Evolutionary conservation across 1,139 yeast genomes (phyloP).

Genomic region (Yamadazyma siamensis): DNA sequence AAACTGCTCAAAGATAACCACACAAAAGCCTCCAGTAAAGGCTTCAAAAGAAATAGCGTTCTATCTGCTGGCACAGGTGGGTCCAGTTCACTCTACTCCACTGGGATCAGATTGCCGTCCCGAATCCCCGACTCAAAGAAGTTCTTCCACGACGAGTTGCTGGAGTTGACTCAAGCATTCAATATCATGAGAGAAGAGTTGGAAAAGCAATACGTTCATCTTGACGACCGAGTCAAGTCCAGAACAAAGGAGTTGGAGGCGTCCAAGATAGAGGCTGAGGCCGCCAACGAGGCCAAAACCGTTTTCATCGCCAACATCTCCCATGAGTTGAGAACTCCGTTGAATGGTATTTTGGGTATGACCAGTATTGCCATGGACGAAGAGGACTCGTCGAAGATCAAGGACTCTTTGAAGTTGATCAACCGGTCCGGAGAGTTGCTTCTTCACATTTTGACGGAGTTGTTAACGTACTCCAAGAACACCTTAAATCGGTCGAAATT

Average conservation of each 20-base stretch:
- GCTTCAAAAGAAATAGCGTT: slow-evolving; percentile 22
- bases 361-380: slow-evolving; percentile 92
- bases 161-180: slow-evolving; percentile 84
- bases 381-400: slow-evolving; percentile 59
- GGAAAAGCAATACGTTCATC: slow-evolving; percentile 73
- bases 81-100: slow-evolving; percentile 27
- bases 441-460: slow-evolving; percentile 81
- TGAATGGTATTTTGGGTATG: slow-evolving; percentile 95
- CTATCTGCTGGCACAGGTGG: slow-evolving; percentile 29
- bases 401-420: slow-evolving; percentile 67
- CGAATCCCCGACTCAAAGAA: slow-evolving; percentile 55
- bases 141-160: slow-evolving; percentile 77
- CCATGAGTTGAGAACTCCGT: slow-evolving; percentile 91
- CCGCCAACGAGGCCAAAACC: slow-evolving; percentile 92
- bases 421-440: slow-evolving; percentile 85
- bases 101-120: slow-evolving; percentile 44
- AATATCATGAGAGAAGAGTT: slow-evolving; percentile 88
- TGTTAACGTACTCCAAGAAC: slow-evolving; percentile 84
- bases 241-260: slow-evolving; percentile 87
- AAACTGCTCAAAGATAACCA: slow-evolving; percentile 1
- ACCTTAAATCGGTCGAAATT: slow-evolving; percentile 83
- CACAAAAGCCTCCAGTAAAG: slow-evolving; percentile 3
- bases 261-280: slow-evolving; percentile 85
- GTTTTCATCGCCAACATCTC: slow-evolving; percentile 94
- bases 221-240: slow-evolving; percentile 86